These are phyloP conservation scores for Scedosporium boydii DNA, from an alignment of 2,329 filamentous ascomycete species.

Conservation along the genomic window DNA sequence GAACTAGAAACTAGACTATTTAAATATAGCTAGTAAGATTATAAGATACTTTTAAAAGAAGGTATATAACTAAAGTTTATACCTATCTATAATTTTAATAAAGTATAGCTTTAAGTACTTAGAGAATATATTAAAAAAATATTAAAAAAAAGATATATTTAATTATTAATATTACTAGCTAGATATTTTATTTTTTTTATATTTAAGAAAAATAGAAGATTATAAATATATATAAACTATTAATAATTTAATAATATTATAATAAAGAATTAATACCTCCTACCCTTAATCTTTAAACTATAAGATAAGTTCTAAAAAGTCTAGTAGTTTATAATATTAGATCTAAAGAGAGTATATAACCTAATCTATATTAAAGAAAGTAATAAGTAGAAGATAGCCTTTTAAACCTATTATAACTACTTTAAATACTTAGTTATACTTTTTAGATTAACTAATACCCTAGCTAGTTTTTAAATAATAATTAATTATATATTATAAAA, in stretches of 20 bases:
- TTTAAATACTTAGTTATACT: slow-evolving; percentile 12
- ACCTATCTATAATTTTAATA: neutral
- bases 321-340: slow-evolving; percentile 7
- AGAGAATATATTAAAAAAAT: too few relatives aligned
- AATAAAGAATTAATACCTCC: slow-evolving; percentile 2
- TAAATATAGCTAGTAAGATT: neutral
- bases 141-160: too few relatives aligned
- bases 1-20: neutral
- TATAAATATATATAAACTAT: too few relatives aligned
- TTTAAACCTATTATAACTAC: slow-evolving; percentile 8
- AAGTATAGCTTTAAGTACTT: neutral
- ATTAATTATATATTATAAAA: slow-evolving; percentile 9
- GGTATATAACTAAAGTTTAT: neutral
- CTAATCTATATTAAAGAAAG: slow-evolving; percentile 6
- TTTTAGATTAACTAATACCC: slow-evolving; percentile 10
- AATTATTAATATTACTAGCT: too few relatives aligned
- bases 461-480: slow-evolving; percentile 9
- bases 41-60: neutral
- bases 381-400: slow-evolving; percentile 8
- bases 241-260: too few relatives aligned
- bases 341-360: slow-evolving; percentile 7
- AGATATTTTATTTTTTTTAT: too few relatives aligned
- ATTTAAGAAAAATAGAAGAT: too few relatives aligned
- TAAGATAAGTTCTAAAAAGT: slow-evolving; percentile 5
- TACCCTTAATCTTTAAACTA: too few relatives aligned